These are phyloP conservation scores for Vaccinium myrtillus DNA, from an alignment of 148 eudicot genomes.

Conservation along the genomic window DNA sequence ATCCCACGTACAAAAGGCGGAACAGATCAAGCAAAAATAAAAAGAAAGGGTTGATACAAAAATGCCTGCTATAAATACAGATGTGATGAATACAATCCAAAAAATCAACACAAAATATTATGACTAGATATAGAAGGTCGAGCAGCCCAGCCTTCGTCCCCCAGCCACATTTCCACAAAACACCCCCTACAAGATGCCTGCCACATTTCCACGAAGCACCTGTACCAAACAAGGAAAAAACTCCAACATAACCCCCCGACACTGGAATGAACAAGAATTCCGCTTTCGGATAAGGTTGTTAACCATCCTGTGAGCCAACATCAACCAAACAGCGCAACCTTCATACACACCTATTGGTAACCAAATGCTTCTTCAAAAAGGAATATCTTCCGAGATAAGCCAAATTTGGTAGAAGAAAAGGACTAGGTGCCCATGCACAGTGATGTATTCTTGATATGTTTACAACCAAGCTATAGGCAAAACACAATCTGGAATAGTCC, in stretches of 20 bases:
- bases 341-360: background rate
- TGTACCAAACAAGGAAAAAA: background rate
- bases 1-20: background rate
- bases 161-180: background rate
- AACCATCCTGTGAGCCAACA: background rate
- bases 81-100: background rate
- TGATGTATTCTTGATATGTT: background rate
- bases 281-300: background rate
- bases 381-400: background rate
- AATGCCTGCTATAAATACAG: background rate
- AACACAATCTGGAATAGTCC: background rate
- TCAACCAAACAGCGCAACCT: background rate
- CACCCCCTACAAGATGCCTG: background rate
- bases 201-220: background rate
- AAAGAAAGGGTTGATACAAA: background rate
- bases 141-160: background rate
- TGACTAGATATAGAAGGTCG: background rate
- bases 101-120: background rate
- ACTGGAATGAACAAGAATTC: background rate
- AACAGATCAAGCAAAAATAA: background rate
- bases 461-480: slow-evolving; percentile 5
- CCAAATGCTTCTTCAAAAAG: background rate
- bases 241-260: background rate
- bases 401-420: background rate
- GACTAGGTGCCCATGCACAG: background rate